Base-by-base conservation (phyloP, 2,329 filamentous ascomycete genomes). In the Diplodia intermedia region DNA sequence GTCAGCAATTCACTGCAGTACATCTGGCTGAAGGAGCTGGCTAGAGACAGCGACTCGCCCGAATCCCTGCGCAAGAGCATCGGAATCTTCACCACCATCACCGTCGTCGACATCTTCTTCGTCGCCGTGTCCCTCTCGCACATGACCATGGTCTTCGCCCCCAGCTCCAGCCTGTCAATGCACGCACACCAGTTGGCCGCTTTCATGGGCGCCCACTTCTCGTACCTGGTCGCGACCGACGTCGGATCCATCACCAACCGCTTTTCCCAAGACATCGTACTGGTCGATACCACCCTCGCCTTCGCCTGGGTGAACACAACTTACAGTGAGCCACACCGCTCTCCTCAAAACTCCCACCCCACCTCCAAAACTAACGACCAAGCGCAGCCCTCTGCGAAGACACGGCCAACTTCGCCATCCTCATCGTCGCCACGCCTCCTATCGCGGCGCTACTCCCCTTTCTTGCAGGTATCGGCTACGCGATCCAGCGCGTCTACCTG, bases 251-350 rank as follows among this genome's bases (percentile, higher is more conserved):
- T 78, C 2, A 74, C 80, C n/a, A 84, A 84, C 69, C 73, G 80
- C 26, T 84, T 85, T 71, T 80, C 78, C n/a, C 82, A 84, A 69
- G 82, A 85, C 72, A 74, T 84, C 4, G 74, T 79, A 65, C 73
- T 84, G n/a, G 80, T 84, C 15, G 82, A 84, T 61, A 79, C 75
- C 69, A 78, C 81, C 55, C 72, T 84, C 8, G 79, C 79, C 3
- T 69, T 77, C 31, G 68, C 75, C 15, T 74, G 75, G n/a, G 68
- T 77, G 6, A 77, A 78, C 38, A 77, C 75, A 26, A 50, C 40
- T 14, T 20, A n/a, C 23, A 43, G 29, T 57, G 33, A 38, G 31
- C 29, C 29, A 26, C 33, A 36, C 23, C 23, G 2, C 23, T 3
- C 23, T 26, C 23, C 23, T 26, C 23, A 26, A 26, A 26, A 26